Percentiles rank a stretch among this genome's conserved stretches.
phyloP scores from a whole-genome alignment of 352 stramenopile genomes.

The Pythium sp. region DNA sequence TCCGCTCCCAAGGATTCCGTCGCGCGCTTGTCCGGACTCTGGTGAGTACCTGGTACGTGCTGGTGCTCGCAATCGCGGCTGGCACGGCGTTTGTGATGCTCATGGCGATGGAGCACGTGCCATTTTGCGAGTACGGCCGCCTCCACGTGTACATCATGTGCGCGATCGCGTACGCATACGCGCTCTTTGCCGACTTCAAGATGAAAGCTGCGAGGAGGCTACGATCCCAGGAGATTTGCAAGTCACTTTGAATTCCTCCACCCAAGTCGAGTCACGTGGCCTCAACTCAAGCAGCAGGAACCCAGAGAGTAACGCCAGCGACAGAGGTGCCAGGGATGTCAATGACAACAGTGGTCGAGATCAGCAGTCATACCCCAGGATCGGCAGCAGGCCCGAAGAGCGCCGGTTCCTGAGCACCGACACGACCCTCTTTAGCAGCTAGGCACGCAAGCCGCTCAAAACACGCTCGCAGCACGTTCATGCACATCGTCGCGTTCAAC shows the following conservation, averaged over 20 bases:
- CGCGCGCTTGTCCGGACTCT: slow-evolving; percentile 8
- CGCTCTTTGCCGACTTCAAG: slow-evolving; percentile 3
- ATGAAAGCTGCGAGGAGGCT: neutral
- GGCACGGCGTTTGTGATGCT: slow-evolving; percentile 2
- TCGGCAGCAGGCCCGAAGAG: no score
- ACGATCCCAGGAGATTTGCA: neutral
- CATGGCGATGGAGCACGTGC: neutral
- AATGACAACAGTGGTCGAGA: neutral
- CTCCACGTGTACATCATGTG: slow-evolving; percentile 13
- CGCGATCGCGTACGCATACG: slow-evolving; percentile 7
- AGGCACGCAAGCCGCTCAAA: slow-evolving; percentile 10
- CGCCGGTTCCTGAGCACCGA: neutral
- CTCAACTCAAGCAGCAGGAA: neutral
- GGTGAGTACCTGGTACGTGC: slow-evolving; percentile 5
- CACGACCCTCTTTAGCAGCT: neutral
- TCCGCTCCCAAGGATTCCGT: slow-evolving; percentile 9
- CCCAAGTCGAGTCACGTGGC: neutral
- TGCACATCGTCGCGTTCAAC: slow-evolving; percentile 16
- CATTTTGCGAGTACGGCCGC: slow-evolving; percentile 5
- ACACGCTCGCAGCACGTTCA: slow-evolving; percentile 12
- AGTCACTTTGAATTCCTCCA: neutral
- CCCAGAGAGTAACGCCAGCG: neutral
- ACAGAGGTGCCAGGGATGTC: neutral
- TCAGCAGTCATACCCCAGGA: neutral
- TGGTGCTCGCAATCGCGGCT: neutral